Evolutionary conservation across 257 asterid species (phyloP).

Genomic region (Penstemon eatonii): DNA sequence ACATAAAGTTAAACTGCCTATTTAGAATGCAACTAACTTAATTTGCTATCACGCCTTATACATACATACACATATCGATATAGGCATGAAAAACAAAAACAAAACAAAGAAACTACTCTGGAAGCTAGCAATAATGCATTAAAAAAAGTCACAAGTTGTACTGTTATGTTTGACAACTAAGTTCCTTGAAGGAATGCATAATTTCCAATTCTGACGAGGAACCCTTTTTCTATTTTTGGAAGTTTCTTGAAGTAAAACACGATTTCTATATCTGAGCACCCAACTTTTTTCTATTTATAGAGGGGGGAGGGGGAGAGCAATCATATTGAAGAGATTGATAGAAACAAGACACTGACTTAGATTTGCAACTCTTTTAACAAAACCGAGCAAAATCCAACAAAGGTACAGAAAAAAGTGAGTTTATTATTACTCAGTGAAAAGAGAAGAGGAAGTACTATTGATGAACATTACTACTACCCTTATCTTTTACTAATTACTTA

Average conservation of each 20-base stretch:
- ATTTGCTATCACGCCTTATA: neutral
- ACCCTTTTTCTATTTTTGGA: constrained; percentile 44
- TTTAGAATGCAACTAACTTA: too few species aligned
- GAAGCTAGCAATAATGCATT: neutral
- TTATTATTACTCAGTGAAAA: constrained; percentile 56
- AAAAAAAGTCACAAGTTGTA: neutral
- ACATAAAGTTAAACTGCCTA: too few species aligned
- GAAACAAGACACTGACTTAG: constrained; percentile 63
- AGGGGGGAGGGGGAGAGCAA: constrained; percentile 28
- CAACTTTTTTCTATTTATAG: constrained; percentile 45
- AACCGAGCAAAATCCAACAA: constrained; percentile 48
- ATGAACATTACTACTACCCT: neutral
- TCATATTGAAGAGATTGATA: constrained; percentile 58
- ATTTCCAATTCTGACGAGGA: constrained; percentile 44
- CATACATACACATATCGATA: neutral
- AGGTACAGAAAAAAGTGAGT: constrained; percentile 42
- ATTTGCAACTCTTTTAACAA: constrained; percentile 46
- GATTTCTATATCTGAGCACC: constrained; percentile 44
- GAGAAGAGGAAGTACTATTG: constrained; percentile 47
- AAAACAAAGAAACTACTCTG: neutral
- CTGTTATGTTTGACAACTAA: constrained; percentile 22
- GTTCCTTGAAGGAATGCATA: constrained; percentile 53
- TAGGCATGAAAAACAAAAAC: constrained; percentile 29
- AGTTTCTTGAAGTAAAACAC: constrained; percentile 53
- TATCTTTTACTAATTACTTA: constrained; percentile 8